These are phyloP conservation scores for Tricholoma furcatifolium DNA, from an alignment of 768 basidiomycete species.

Conservation along the genomic window DNA sequence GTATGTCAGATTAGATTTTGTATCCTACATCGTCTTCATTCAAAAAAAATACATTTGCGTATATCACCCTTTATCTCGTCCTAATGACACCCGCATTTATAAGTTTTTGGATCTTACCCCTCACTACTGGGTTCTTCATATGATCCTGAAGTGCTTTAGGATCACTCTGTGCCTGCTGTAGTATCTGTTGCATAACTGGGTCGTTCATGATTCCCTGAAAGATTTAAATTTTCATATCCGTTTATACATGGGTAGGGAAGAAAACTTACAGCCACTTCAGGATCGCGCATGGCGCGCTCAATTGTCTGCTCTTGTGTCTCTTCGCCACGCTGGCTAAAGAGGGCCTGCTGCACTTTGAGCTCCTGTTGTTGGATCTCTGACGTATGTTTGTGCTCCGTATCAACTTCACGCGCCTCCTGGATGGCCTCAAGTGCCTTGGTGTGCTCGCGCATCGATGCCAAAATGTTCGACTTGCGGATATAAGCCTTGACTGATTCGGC, in stretches of 20 bases:
- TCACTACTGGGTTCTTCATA: slow-evolving; percentile 88
- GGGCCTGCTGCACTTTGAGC: slow-evolving; percentile 75
- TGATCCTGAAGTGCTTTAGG: slow-evolving; percentile 91
- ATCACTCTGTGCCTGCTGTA: slow-evolving; percentile 91
- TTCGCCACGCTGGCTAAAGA: slow-evolving; percentile 73
- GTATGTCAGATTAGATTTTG: slow-evolving; percentile 1
- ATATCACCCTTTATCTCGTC: slow-evolving; percentile 53
- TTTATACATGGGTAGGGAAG: slow-evolving; percentile 3
- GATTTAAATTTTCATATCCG: slow-evolving; percentile 4
- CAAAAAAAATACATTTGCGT: not conserved
- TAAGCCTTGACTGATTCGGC: slow-evolving; percentile 78
- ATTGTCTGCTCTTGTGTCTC: slow-evolving; percentile 94
- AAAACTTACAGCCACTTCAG: slow-evolving; percentile 81
- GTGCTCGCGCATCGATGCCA: slow-evolving; percentile 90
- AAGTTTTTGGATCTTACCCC: slow-evolving; percentile 83
- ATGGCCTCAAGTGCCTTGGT: slow-evolving; percentile 82
- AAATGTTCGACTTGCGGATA: slow-evolving; percentile 86
- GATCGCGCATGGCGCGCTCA: slow-evolving; percentile 94
- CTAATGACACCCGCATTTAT: slow-evolving; percentile 92
- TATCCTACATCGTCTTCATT: slow-evolving; percentile 11
- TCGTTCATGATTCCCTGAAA: slow-evolving; percentile 79
- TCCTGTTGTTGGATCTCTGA: slow-evolving; percentile 82
- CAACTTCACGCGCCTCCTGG: slow-evolving; percentile 75
- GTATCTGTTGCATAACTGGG: slow-evolving; percentile 90
- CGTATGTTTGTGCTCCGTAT: slow-evolving; percentile 79